Evolutionary conservation across 495 filamentous ascomycete species (phyloP).

Genomic region (Hypoxylon fragiforme): DNA sequence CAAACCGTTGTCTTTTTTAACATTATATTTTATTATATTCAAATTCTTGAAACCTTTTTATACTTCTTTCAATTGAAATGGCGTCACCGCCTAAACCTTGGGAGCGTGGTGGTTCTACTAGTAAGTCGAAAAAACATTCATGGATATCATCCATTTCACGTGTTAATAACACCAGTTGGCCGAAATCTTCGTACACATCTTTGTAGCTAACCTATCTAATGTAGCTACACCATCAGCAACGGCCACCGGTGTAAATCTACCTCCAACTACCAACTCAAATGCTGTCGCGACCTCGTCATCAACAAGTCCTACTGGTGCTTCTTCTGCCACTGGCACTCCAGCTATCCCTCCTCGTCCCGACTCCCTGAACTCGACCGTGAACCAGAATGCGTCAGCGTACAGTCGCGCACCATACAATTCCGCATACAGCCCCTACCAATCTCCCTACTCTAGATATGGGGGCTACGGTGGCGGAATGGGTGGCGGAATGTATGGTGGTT

Average conservation of each 20-base stretch:
- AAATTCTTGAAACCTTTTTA: slow-evolving; percentile 13
- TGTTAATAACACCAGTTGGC: slow-evolving; percentile 20
- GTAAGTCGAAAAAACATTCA: slow-evolving; percentile 37
- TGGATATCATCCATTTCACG: too few species aligned
- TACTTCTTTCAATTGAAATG: slow-evolving; percentile 36
- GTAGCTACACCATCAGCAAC: slow-evolving; percentile 44
- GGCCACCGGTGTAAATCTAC: slow-evolving; percentile 40
- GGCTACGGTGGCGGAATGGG: slow-evolving; percentile 41
- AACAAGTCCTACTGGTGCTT: slow-evolving; percentile 44
- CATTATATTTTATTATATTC: not conserved
- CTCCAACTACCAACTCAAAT: slow-evolving; percentile 45
- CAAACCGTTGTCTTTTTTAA: not conserved
- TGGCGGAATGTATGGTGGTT: slow-evolving; percentile 43
- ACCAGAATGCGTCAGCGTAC: slow-evolving; percentile 81
- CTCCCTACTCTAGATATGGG: slow-evolving; percentile 51
- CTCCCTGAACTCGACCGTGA: slow-evolving; percentile 74
- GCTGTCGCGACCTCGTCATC: slow-evolving; percentile 50
- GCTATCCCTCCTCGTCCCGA: slow-evolving; percentile 80
- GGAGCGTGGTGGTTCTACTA: slow-evolving; percentile 74
- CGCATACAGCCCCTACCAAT: slow-evolving; percentile 50
- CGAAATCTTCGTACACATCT: not conserved
- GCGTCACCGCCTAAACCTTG: slow-evolving; percentile 94
- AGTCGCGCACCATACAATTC: slow-evolving; percentile 66
- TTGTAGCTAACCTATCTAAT: slow-evolving; percentile 40
- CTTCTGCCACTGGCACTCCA: slow-evolving; percentile 57